These are phyloP conservation scores for Draba incana DNA, from an alignment of 345 rosid genomes.

Conservation along the genomic window DNA sequence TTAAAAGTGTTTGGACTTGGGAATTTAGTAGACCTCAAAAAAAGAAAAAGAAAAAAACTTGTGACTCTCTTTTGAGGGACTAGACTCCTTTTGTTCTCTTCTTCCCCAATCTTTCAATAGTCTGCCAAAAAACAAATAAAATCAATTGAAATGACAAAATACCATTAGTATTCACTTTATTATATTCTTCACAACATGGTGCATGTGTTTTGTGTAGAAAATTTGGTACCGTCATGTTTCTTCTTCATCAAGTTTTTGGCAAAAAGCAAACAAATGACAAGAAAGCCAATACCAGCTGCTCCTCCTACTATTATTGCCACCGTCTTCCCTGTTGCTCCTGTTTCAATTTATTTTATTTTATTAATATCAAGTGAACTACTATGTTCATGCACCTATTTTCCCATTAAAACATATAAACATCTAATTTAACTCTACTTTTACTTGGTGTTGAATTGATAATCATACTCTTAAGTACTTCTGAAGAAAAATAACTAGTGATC, in stretches of 20 bases:
- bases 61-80: constrained; percentile 24
- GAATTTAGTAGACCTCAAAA: constrained; percentile 17
- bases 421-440: neutral
- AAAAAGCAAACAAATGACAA: constrained; percentile 81
- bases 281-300: constrained; percentile 85
- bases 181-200: constrained; percentile 32
- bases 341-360: constrained; percentile 37
- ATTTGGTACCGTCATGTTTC: constrained; percentile 42
- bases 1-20: neutral
- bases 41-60: neutral
- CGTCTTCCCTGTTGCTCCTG: constrained; percentile 81
- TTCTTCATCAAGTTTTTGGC: constrained; percentile 79
- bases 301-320: constrained; percentile 99
- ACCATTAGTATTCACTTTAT: neutral
- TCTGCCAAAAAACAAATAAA: constrained; percentile 33
- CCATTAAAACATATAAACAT: neutral
- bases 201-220: constrained; percentile 23
- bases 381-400: neutral
- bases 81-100: constrained; percentile 38
- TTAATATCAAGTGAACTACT: neutral
- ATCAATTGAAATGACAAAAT: constrained; percentile 4
- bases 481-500: constrained; percentile 22
- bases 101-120: constrained; percentile 32
- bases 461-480: constrained; percentile 7
- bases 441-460: neutral